Base-by-base conservation (phyloP, 192 early-diverging fungal genomes). In the Phycomyces blakesleeanus region DNA sequence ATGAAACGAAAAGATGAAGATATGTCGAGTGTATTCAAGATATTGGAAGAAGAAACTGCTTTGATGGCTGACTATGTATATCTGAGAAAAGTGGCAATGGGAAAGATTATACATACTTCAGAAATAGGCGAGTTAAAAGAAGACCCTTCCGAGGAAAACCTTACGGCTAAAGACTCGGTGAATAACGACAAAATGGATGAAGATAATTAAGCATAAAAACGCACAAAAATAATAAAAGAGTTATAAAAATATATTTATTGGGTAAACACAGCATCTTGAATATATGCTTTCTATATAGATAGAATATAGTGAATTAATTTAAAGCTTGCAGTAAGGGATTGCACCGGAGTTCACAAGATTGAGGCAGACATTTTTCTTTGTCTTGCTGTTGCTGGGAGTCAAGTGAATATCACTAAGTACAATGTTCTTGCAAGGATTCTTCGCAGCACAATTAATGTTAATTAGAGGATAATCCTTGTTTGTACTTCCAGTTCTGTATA, bases 31-130 rank as follows among this genome's bases (percentile, higher is more conserved):
- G 55, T 68, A 16, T 61, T 62, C 12, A 47, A 51, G 14, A 38
- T 62, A 24, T 61, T 68, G 39, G 67, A 68, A 26, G 67, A 68
- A 50, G 67, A 68, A 24, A 44, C 52, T n/a, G 59, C 59, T 18
- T 38, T 68, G 1, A 54, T 68, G 53, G 21, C 27, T 18, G 59
- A 68, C 29, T 68, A 61, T 57, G 39, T 68, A 8, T 37, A 29
- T 18, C 51, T 68, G 21, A 54, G 59, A 26, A 53, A 60, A 10
- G 40, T 68, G 5, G 67, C 67, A 20, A 68, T 53, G 41, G 51
- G 55, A 10, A 51, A 50, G 21, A n/a, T 50, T 50, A 26, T n/a
- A 47, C 12, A 51, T 1, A 22, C 20, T 11, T 11, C 25, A 53
- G 51, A 53, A 53, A 53, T 4, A 53, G 12, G 3, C 12, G 16